These are phyloP conservation scores for Aspergillus hortae DNA, from an alignment of 2,329 filamentous ascomycete species.

Conservation along the genomic window DNA sequence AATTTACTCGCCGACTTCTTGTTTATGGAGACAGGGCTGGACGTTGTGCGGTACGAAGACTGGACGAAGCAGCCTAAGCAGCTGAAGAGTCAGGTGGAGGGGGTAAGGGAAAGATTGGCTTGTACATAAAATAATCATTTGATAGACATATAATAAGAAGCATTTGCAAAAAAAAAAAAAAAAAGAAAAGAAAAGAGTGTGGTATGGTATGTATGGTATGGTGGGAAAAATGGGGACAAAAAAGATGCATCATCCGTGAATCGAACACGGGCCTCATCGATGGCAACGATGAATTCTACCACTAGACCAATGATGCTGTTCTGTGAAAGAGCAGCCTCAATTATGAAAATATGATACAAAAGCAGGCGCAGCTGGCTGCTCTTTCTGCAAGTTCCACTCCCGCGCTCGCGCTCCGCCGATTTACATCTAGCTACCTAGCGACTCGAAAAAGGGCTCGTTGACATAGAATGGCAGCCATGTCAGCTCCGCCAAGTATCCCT, in stretches of 20 bases:
- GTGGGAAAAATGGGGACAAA: constrained; percentile 14
- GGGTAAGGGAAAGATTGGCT: constrained; percentile 16
- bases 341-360: background rate
- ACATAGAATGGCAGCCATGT: constrained; percentile 37
- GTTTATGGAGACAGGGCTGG: constrained; percentile 30
- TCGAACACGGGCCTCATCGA: constrained; percentile 47
- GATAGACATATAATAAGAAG: background rate
- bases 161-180: background rate
- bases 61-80: constrained; percentile 34
- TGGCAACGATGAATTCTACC: constrained; percentile 46
- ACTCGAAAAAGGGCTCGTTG: constrained; percentile 15
- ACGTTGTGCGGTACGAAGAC: constrained; percentile 30
- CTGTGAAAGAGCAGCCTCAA: background rate
- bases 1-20: constrained; percentile 33
- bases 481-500: constrained; percentile 25
- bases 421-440: constrained; percentile 3
- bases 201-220: too few species aligned
- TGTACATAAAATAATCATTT: constrained; percentile 7
- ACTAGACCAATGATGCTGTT: constrained; percentile 43
- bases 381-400: background rate
- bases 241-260: constrained; percentile 43
- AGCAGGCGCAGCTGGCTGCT: background rate
- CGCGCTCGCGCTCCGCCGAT: background rate
- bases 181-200: background rate
- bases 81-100: constrained; percentile 32